phyloP scores from a whole-genome alignment of 495 filamentous ascomycete species.

The Xylaria palmicola region DNA sequence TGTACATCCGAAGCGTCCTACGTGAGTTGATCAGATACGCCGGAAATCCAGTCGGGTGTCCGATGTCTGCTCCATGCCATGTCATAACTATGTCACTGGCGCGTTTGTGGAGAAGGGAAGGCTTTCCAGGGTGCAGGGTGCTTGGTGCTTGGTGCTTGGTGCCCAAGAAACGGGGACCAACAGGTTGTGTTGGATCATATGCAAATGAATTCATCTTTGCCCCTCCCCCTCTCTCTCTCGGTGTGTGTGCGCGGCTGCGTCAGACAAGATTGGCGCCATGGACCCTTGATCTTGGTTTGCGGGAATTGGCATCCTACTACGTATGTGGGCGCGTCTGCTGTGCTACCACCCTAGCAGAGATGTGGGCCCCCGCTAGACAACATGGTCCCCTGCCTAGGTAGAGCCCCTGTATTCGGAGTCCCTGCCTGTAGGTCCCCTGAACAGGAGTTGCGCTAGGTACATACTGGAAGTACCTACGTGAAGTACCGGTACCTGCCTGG shows the following conservation, averaged over 20 bases:
- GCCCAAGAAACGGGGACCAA: not conserved
- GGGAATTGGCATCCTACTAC: not conserved
- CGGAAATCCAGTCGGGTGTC: not conserved
- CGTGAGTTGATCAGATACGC: no score
- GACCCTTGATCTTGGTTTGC: conserved; percentile 8
- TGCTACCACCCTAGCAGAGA: not conserved
- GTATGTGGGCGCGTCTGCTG: not conserved
- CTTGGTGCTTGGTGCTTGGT: not conserved
- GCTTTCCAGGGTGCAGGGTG: no score
- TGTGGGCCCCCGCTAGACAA: no score
- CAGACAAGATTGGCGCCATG: conserved; percentile 4
- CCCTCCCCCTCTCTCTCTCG: conserved; percentile 3
- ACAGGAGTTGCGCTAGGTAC: no score
- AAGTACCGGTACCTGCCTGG: no score
- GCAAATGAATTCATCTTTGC: not conserved
- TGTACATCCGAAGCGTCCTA: no score
- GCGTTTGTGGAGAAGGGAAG: not conserved
- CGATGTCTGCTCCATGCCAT: not conserved
- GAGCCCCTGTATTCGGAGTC: not conserved
- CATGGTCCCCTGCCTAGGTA: no score
- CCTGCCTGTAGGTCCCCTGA: not conserved
- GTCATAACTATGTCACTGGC: conserved; percentile 1
- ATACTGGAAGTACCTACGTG: no score
- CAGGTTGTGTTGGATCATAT: not conserved
- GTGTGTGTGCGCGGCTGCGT: not conserved